Base-by-base conservation (phyloP, 2,329 filamentous ascomycete genomes). In the Thelonectria blattea region DNA sequence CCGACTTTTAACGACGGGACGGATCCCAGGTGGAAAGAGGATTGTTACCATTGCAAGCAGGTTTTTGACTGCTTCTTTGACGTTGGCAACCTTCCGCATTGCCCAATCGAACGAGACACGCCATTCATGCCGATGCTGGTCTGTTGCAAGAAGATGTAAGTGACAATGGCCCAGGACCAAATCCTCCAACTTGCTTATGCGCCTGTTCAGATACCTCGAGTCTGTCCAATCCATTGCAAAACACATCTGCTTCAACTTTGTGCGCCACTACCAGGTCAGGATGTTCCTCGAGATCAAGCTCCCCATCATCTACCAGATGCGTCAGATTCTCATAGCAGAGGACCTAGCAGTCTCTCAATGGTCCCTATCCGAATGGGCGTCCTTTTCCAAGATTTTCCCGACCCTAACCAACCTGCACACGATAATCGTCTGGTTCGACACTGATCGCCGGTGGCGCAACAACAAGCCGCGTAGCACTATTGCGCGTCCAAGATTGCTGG, bases 381-480 rank as follows among this genome's bases (percentile, higher is more conserved):
- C 10, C 24, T 34, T 56, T 17, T 34, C 34, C 27, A 30, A 30
- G 2, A 7, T 30, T 7, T 30, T 30, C 8, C 5, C 5, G 27
- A 30, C 27, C 2, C 8, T 30, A 7, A 30, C 27, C 5, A 56
- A 42, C 17, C 17, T 56, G 34, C 52, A 45, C 5, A 17, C 27
- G 9, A 22, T 56, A 11, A 49, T 43, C 3, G 20, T 56, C 41
- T 56, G 52, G 52, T 48, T 56, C 32, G 53, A 56, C n/a, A n/a
- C 24, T 6, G 27, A 39, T 10, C 53, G 46, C n/a, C 43, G 53
- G 11, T 56, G 45, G 53, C 45, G 53, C n/a, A 56, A 56, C 37
- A 56, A 49, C 14, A 41, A 14, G 10, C 45, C 45, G 6, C 53
- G 53, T 9, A 24, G 48, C 12, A 4, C 22, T 8, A 37, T 49